phyloP scores from a whole-genome alignment of 148 eudicot genomes.

The Spergularia marina region DNA sequence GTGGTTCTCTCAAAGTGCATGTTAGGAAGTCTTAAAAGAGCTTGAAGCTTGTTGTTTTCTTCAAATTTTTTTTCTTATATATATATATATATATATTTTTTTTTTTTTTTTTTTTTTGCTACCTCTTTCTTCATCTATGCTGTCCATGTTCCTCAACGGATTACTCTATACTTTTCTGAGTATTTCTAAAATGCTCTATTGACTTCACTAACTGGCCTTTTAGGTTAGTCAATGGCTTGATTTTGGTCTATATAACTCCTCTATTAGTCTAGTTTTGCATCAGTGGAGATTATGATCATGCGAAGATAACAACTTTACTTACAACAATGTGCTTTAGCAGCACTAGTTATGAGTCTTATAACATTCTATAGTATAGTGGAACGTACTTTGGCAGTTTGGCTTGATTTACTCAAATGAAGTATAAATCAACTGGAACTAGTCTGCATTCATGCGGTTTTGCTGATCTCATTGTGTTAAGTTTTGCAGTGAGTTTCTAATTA shows the following conservation, averaged over 20 bases:
- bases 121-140: not conserved
- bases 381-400: not conserved
- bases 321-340: not conserved
- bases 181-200: not conserved
- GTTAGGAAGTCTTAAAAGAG: not conserved
- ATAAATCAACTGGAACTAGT: not conserved
- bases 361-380: not conserved
- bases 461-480: no score
- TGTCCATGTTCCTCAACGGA: not conserved
- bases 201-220: not conserved
- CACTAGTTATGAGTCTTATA: not conserved
- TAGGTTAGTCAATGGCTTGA: not conserved
- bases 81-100: no score
- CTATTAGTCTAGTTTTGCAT: not conserved
- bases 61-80: not conserved
- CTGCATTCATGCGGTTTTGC: not conserved
- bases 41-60: not conserved
- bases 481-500: not conserved
- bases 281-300: no score
- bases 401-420: not conserved
- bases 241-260: not conserved
- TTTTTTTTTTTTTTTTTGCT: no score
- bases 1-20: not conserved
- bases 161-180: not conserved
- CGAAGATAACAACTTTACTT: no score